phyloP scores from a whole-genome alignment of 139 green algal genomes.

The Chlorella sp. region DNA sequence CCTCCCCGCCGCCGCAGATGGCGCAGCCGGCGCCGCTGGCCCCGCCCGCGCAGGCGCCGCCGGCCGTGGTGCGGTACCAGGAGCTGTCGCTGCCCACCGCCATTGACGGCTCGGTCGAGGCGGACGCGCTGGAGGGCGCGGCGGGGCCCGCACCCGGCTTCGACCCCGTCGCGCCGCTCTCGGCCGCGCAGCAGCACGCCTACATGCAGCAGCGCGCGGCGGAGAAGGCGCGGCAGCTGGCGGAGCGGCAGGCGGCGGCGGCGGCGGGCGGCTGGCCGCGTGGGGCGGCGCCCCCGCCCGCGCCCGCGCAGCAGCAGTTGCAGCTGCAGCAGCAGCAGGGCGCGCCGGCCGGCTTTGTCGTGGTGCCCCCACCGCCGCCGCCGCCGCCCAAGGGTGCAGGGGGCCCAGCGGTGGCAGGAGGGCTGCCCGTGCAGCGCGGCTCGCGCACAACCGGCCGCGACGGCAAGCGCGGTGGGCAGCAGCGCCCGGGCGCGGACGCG shows the following conservation, averaged over 20 bases:
- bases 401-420: too few species aligned
- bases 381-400: too few species aligned
- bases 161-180: not conserved
- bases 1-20: not conserved
- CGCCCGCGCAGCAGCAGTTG: too few species aligned
- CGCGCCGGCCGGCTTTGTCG: too few species aligned
- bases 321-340: too few species aligned
- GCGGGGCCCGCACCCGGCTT: not conserved
- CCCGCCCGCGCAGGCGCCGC: not conserved
- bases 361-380: too few species aligned
- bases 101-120: conserved; percentile 41
- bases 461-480: too few species aligned
- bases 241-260: conserved; percentile 25
- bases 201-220: conserved; percentile 25
- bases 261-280: too few species aligned
- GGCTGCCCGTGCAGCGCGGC: too few species aligned
- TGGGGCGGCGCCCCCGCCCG: too few species aligned
- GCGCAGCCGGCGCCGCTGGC: not conserved
- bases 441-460: too few species aligned
- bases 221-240: conserved; percentile 9
- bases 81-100: conserved; percentile 30
- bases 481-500: too few species aligned
- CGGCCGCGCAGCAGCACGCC: conserved; percentile 20
- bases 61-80: conserved; percentile 5
- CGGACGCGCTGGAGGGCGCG: not conserved